Evolutionary conservation across 805 yeast species (phyloP), one percentile per base, ranked within the genome.

Genomic region (Candida insectorum): DNA sequence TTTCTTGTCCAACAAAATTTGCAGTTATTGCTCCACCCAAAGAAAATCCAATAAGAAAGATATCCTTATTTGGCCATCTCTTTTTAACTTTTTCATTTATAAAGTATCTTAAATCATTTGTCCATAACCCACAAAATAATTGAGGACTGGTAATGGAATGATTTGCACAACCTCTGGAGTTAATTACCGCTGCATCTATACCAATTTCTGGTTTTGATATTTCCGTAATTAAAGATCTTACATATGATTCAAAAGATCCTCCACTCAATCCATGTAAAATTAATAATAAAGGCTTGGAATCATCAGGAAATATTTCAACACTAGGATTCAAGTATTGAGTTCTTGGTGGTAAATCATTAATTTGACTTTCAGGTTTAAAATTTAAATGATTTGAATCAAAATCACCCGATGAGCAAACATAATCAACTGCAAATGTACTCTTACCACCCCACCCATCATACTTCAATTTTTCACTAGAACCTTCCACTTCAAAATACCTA

Each of bases 81-180:
- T 51, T 46, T 41, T 69, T 65, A 30, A 81, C 62, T 37, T 66
- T 59, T 43, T 65, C 71, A 32, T 71, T 65, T 33, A 83, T 59
- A 36, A 79, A 67, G 49, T 74, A 77, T 41, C 85, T 66, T 34
- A 84, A 53, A 51, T 84, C 94, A 41, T 71, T 77, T 5, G 89
- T 83, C 58, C 82, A 76, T 30, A 80, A 62, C 0, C 81, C 94
- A 33, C 78, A 69, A 55, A 78, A 82, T 15, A 83, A 52, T 43
- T 75, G 73, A 4, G 85, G 85, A 5, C 85, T 75, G 2, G 86
- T 73, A 36, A 84, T 65, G 41, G 79, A 79, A 14, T 86, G 81
- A 50, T 85, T 71, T 19, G 86, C 81, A 57, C 91, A 83, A 3
- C 94, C 94, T 49, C 94, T 66, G 12, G 84, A 69, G 51, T 81